Conservation (phyloP, 1,284 basidiomycete species). For the Ganoderma lingzhi region DNA sequence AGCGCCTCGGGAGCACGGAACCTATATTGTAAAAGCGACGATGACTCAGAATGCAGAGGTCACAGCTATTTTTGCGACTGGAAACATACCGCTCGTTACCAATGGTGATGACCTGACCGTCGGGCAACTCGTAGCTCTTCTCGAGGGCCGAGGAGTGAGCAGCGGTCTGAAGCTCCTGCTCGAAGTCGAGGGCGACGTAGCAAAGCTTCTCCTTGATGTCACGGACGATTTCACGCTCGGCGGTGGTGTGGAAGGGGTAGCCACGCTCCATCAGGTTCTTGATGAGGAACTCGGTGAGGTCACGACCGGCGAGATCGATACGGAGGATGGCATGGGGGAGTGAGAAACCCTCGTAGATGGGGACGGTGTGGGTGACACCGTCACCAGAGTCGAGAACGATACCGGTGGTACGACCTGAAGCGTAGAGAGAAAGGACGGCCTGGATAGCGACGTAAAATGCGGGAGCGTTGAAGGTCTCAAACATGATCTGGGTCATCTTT, state of each 20-base stretch:
- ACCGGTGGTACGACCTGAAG: slow-evolving; percentile 92
- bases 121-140: slow-evolving; percentile 96
- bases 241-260: slow-evolving; percentile 94
- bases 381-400: slow-evolving; percentile 95
- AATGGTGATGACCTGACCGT: slow-evolving; percentile 97
- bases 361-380: slow-evolving; percentile 93
- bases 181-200: slow-evolving; percentile 97
- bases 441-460: slow-evolving; percentile 96
- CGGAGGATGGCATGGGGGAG: slow-evolving; percentile 95
- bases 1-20: slow-evolving; percentile 98
- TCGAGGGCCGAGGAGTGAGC: slow-evolving; percentile 92
- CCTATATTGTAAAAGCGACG: slow-evolving; percentile 44
- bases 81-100: slow-evolving; percentile 88
- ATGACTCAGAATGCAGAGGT: slow-evolving; percentile 4
- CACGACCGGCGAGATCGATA: slow-evolving; percentile 95
- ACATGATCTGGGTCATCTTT: slow-evolving; percentile 99
- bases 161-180: slow-evolving; percentile 95
- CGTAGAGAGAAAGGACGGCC: slow-evolving; percentile 92
- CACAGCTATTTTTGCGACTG: not conserved
- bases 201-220: slow-evolving; percentile 99
- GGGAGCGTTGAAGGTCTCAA: slow-evolving; percentile 95
- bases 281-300: slow-evolving; percentile 92
- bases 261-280: slow-evolving; percentile 96
- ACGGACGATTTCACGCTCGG: slow-evolving; percentile 95
- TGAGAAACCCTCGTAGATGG: slow-evolving; percentile 96